Conservation (phyloP, 352 stramenopile genomes). For the Phytophthora cactorum region DNA sequence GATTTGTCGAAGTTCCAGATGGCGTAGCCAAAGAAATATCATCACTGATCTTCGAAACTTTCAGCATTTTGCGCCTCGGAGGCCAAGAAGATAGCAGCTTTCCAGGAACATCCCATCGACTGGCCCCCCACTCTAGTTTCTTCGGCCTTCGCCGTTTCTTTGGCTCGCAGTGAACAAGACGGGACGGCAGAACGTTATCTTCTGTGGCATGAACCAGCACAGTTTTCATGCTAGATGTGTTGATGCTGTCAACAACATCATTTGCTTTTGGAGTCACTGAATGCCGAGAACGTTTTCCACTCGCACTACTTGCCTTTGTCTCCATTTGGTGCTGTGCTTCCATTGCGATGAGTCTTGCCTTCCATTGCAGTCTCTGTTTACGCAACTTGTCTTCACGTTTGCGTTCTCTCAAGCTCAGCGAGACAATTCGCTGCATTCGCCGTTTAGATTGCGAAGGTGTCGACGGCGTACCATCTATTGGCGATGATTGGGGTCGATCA, state of each 20-base stretch:
- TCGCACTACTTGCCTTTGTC: conserved; percentile 5
- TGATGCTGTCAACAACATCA: neutral
- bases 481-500: neutral
- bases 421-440: conserved; percentile 30
- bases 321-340: conserved; percentile 51
- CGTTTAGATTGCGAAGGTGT: conserved; percentile 14
- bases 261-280: neutral
- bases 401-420: conserved; percentile 32
- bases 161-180: conserved; percentile 34
- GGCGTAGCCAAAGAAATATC: conserved; percentile 48
- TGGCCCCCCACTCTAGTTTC: conserved; percentile 31
- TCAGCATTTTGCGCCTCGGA: conserved; percentile 29
- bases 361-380: conserved; percentile 47
- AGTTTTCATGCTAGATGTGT: conserved; percentile 16
- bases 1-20: conserved; percentile 29
- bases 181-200: conserved; percentile 42
- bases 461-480: neutral
- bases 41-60: conserved; percentile 46
- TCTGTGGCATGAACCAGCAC: conserved; percentile 30
- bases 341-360: conserved; percentile 66
- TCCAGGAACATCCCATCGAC: conserved; percentile 26
- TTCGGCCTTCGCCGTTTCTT: conserved; percentile 33
- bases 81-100: conserved; percentile 20
- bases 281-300: neutral
- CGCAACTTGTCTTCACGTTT: conserved; percentile 29